Conservation (phyloP, 148 eudicot genomes). For the Persicaria tinctoria region DNA sequence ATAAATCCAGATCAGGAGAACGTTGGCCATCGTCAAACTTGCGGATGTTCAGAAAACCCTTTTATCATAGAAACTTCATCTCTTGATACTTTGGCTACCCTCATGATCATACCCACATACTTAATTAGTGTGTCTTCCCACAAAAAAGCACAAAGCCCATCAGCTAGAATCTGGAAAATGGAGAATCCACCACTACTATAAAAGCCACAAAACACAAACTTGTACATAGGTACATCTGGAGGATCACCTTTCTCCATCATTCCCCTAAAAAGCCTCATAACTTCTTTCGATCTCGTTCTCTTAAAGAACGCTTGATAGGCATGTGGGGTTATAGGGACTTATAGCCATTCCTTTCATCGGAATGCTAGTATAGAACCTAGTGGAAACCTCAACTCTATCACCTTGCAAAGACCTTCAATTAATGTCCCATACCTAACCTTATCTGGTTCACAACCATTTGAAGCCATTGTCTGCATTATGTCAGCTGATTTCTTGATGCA, state of each 20-base stretch:
- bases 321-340: conserved; percentile 70
- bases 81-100: conserved; percentile 41
- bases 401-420: conserved; percentile 83
- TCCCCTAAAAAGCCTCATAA: conserved; percentile 65
- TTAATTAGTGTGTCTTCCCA: conserved; percentile 72
- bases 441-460: conserved; percentile 93
- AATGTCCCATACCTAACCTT: conserved; percentile 81
- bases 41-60: conserved; percentile 73
- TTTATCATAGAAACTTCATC: conserved; percentile 59
- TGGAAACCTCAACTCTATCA: conserved; percentile 64
- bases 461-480: conserved; percentile 80
- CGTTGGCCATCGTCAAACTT: conserved; percentile 58
- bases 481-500: conserved; percentile 83
- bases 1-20: background rate
- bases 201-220: conserved; percentile 71
- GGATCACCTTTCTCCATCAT: conserved; percentile 73
- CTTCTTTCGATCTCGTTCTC: conserved; percentile 49
- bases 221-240: conserved; percentile 64
- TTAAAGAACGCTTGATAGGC: conserved; percentile 63
- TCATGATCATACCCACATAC: conserved; percentile 63
- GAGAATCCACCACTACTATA: conserved; percentile 66
- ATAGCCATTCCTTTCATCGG: conserved; percentile 75
- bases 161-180: conserved; percentile 47
- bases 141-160: conserved; percentile 48
- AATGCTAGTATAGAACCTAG: conserved; percentile 64